Conservation (phyloP, 805 yeast species). For the Metschnikowia anglica region DNA sequence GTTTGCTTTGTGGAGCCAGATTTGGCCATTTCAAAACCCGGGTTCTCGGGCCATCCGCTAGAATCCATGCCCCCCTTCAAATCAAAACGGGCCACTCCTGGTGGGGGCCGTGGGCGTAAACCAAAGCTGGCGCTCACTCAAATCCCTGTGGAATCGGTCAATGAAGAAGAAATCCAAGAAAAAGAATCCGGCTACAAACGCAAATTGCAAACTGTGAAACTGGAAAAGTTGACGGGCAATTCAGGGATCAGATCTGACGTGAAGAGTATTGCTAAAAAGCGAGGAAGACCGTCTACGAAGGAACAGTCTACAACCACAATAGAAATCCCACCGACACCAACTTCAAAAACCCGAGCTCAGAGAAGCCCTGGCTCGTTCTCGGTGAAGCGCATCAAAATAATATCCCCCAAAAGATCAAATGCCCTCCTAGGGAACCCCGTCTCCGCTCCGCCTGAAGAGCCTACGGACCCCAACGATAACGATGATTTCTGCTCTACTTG, state of each 20-base stretch:
- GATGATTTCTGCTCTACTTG: slow-evolving; percentile 93
- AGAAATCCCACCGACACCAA: slow-evolving; percentile 9
- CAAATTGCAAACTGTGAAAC: slow-evolving; percentile 16
- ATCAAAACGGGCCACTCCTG: slow-evolving; percentile 51
- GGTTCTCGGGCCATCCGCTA: slow-evolving; percentile 71
- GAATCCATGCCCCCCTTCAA: slow-evolving; percentile 65
- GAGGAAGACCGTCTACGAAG: slow-evolving; percentile 9
- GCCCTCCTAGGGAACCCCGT: slow-evolving; percentile 21
- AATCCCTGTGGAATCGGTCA: slow-evolving; percentile 12
- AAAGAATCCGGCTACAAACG: slow-evolving; percentile 16
- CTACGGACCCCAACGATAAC: slow-evolving; percentile 41
- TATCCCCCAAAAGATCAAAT: slow-evolving; percentile 33
- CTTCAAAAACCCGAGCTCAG: not conserved
- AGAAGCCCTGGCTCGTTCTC: slow-evolving; percentile 10
- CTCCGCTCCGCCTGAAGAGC: slow-evolving; percentile 13
- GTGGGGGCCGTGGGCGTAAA: slow-evolving; percentile 43
- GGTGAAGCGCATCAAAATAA: slow-evolving; percentile 27
- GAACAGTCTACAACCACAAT: slow-evolving; percentile 9
- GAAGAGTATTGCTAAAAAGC: slow-evolving; percentile 15
- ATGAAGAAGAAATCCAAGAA: slow-evolving; percentile 19
- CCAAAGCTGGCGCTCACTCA: slow-evolving; percentile 18
- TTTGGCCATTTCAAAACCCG: slow-evolving; percentile 52
- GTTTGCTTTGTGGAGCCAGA: slow-evolving; percentile 58
- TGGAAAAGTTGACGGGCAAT: slow-evolving; percentile 16
- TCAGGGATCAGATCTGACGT: slow-evolving; percentile 16